phyloP scores from a whole-genome alignment of 371 early-diverging fungal genomes.

The Choanephora cucurbitarum region DNA sequence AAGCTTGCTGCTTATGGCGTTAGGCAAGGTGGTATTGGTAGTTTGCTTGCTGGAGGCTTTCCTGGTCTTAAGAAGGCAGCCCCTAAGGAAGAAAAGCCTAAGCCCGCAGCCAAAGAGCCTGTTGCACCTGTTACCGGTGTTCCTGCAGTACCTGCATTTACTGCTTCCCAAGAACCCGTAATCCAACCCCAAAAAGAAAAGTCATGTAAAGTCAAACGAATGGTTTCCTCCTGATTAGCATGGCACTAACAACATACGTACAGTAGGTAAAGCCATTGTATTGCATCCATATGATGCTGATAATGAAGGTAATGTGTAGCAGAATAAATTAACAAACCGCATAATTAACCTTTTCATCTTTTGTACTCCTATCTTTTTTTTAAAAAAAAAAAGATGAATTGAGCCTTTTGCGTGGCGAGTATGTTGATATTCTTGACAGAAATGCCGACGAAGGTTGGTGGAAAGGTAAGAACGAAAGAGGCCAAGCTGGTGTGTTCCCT shows the following conservation, averaged over 20 bases:
- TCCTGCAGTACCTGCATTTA: constrained; percentile 15
- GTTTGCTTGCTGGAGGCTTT: constrained; percentile 66
- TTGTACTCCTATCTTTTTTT: background rate
- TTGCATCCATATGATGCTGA: constrained; percentile 61
- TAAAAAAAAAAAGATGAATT: constrained; percentile 65
- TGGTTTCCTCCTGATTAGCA: too few species aligned
- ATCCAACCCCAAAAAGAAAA: constrained; percentile 13
- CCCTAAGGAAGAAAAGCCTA: constrained; percentile 1
- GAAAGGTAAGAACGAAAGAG: constrained; percentile 60
- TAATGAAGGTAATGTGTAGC: constrained; percentile 50
- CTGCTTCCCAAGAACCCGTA: constrained; percentile 10
- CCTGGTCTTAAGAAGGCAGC: constrained; percentile 39
- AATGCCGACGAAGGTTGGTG: constrained; percentile 67
- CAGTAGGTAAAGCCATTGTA: constrained; percentile 53
- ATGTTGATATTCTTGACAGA: constrained; percentile 53
- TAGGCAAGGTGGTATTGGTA: constrained; percentile 84
- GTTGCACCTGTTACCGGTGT: constrained; percentile 3
- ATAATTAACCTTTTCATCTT: background rate
- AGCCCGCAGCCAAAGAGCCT: constrained; percentile 1
- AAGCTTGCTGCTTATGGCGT: constrained; percentile 78
- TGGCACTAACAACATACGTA: too few species aligned
- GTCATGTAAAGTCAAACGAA: constrained; percentile 4
- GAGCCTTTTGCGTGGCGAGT: constrained; percentile 51
- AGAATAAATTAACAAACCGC: background rate
- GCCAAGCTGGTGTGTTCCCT: constrained; percentile 60